Evolutionary conservation across 2,329 filamentous ascomycete genomes (phyloP), one percentile per base, ranked within the genome.

Genomic region (Hirsutella thompsonii): DNA sequence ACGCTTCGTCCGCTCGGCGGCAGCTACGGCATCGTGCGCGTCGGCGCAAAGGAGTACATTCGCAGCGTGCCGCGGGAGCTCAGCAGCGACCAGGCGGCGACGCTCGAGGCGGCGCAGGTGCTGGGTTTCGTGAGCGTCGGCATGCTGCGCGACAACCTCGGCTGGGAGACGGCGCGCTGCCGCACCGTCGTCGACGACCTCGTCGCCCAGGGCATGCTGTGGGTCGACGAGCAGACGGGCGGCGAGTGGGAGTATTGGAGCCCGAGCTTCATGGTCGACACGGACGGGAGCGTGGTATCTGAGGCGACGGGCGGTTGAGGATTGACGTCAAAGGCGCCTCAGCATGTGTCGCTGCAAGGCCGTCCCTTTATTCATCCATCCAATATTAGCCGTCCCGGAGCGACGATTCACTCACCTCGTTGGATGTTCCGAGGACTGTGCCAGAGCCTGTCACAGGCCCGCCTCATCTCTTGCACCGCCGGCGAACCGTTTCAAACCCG

Each of bases 241-340:
- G 59, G 57, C 16, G 90, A 96, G 64, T 88, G 81, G 60, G 89
- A 96, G 61, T 98, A 95, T 54, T 98, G 92, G 92, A 85, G 79
- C 44, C 85, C 85, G 1, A 79, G 81, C 0, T 85, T 83, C 46
- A 85, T 89, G 68, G 58, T 69, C 2, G 67, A 68, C 33, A 52
- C 56, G 14, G 59, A 57, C 11, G 49, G 32, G 4, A 38, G n/a
- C 18, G 40, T 37, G 14, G 35, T 34, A 19, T 18, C 40, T 26
- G 18, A 45, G 42, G 38, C 46, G 50, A 35, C 43, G 40, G 23
- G 43, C 34, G 32, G 32, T 18, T 34, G n/a, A 34, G 4, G n/a
- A 8, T 6, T n/a, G 6, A 33, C 11, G n/a, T 10, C 11, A 10
- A 30, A 30, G 29, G 8, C 11, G 29, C 29, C n/a, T 30, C n/a